These are phyloP conservation scores for Jackrogersella minutella DNA, from an alignment of 495 filamentous ascomycete species.

Conservation along the genomic window DNA sequence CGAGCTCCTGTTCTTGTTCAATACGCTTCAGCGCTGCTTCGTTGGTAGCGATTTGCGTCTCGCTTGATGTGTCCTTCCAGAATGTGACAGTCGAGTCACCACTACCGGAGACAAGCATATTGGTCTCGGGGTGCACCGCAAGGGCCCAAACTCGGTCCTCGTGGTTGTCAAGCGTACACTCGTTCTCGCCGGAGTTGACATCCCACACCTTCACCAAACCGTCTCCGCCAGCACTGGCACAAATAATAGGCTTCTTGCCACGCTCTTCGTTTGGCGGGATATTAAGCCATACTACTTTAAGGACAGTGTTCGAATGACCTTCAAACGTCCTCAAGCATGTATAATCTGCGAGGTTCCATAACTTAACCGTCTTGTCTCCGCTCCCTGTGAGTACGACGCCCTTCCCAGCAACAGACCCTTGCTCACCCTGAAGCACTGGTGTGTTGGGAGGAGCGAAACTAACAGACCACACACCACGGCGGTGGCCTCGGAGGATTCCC, in stretches of 20 bases:
- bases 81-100: constrained; percentile 91
- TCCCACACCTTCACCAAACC: constrained; percentile 98
- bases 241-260: constrained; percentile 63
- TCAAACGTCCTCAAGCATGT: constrained; percentile 93
- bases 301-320: constrained; percentile 92
- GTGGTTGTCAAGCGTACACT: constrained; percentile 93
- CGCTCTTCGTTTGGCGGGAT: constrained; percentile 59
- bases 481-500: constrained; percentile 90
- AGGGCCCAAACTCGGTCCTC: constrained; percentile 92
- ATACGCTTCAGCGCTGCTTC: constrained; percentile 77
- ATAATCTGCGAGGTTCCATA: constrained; percentile 94
- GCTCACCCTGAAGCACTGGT: constrained; percentile 73
- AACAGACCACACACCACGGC: constrained; percentile 93
- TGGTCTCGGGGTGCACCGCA: constrained; percentile 69
- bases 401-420: constrained; percentile 68
- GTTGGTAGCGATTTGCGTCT: constrained; percentile 73
- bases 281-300: constrained; percentile 91
- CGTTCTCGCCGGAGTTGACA: constrained; percentile 76
- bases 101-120: constrained; percentile 84
- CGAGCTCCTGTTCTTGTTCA: constrained; percentile 89
- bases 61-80: constrained; percentile 91
- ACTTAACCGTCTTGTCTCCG: constrained; percentile 93
- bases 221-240: constrained; percentile 91
- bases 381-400: constrained; percentile 86
- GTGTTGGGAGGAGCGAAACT: constrained; percentile 82